Percentiles rank a stretch among this genome's conserved stretches.
phyloP scores from a whole-genome alignment of 108 stramenopile species.

The Aureococcus anophagefferens region DNA sequence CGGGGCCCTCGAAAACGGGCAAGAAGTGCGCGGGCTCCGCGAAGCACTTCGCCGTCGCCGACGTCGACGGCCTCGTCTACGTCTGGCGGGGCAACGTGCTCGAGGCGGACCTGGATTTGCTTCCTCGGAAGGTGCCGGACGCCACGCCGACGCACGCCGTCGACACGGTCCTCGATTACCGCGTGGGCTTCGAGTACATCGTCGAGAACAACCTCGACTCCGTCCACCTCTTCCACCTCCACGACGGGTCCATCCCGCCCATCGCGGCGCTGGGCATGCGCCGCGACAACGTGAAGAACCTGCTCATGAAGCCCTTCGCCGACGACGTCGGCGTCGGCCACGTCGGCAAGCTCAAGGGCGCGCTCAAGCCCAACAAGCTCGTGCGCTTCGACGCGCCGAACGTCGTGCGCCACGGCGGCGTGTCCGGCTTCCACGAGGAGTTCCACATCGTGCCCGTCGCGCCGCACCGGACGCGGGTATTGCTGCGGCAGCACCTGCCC shows the following conservation, averaged over 20 bases:
- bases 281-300: conserved; percentile 7
- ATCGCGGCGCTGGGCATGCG: conserved; percentile 22
- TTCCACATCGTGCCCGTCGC: conserved; percentile 32
- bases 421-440: conserved; percentile 23
- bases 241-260: conserved; percentile 27
- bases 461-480: conserved; percentile 21
- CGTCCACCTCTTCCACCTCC: conserved; percentile 28
- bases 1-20: background rate
- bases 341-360: conserved; percentile 1
- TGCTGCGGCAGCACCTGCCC: conserved; percentile 29
- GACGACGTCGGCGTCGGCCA: conserved; percentile 15
- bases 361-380: conserved; percentile 10
- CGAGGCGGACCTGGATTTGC: conserved; percentile 16
- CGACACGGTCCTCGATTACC: conserved; percentile 18
- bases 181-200: conserved; percentile 9
- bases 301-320: background rate
- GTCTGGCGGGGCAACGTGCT: conserved; percentile 27
- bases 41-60: conserved; percentile 2
- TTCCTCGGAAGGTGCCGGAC: conserved; percentile 13
- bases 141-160: conserved; percentile 22
- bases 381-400: conserved; percentile 29
- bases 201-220: conserved; percentile 24
- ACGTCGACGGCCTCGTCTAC: conserved; percentile 12
- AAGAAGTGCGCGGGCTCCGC: background rate
- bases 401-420: conserved; percentile 27